Conservation (phyloP, 2,329 filamentous ascomycete species). For the Lecanicillium sp. region DNA sequence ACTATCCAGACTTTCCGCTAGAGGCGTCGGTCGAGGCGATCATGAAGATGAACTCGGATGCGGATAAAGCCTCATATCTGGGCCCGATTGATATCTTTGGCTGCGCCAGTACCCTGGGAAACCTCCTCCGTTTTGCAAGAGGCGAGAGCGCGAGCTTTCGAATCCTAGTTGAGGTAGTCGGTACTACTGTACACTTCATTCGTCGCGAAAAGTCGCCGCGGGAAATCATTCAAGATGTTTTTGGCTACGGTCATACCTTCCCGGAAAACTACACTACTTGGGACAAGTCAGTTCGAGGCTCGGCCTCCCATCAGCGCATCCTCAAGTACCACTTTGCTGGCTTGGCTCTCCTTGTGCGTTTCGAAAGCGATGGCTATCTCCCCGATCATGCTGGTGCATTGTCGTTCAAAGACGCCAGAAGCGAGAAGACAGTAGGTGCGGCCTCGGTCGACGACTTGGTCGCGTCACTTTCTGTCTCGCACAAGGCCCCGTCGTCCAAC, state of each 20-base stretch:
- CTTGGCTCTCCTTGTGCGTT: constrained; percentile 40
- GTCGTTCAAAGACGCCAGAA: not conserved
- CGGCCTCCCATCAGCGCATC: constrained; percentile 56
- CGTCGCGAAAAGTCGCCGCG: constrained; percentile 55
- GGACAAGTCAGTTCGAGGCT: constrained; percentile 47
- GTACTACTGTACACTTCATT: constrained; percentile 55
- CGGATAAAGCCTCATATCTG: not conserved
- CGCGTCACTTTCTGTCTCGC: not conserved
- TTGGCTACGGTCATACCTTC: constrained; percentile 61
- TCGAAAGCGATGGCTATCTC: constrained; percentile 53
- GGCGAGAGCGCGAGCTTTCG: constrained; percentile 45
- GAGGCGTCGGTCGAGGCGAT: constrained; percentile 43
- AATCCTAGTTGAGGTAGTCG: constrained; percentile 50
- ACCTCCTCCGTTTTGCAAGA: constrained; percentile 51
- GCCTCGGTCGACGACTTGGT: not conserved
- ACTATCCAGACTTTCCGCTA: constrained; percentile 42
- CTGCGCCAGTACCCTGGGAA: constrained; percentile 56
- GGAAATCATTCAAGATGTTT: constrained; percentile 48
- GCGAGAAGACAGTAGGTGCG: not conserved
- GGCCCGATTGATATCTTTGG: constrained; percentile 48
- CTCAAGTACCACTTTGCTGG: constrained; percentile 52
- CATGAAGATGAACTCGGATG: constrained; percentile 17
- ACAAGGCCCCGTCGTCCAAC: not conserved
- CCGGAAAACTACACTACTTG: constrained; percentile 61
- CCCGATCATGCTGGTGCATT: constrained; percentile 7